Evolutionary conservation across 208 protist species (phyloP), one percentile per base, ranked within the genome.

Genomic region (Leishmania arabica): DNA sequence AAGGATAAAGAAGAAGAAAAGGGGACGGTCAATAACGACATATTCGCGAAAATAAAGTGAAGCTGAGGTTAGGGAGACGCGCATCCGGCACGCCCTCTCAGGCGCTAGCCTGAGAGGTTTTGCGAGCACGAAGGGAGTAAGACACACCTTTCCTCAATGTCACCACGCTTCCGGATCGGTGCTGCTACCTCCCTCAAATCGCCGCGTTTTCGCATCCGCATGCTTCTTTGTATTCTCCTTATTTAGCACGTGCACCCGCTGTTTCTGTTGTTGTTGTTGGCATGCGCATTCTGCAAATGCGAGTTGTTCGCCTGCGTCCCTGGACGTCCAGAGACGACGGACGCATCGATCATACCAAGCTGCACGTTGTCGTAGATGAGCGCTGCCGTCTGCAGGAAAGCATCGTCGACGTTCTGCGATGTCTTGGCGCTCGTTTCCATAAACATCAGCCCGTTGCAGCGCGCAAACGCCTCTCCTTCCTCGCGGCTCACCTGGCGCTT

Each of bases 341-440:
- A 84, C 2, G 84, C 78, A 81, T 99, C 98, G 75, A 99, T 97
- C 47, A 90, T 88, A 40, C 97, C 98, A 17, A 89, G 91, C 93
- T 99, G 91, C 66, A 99, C 98, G 77, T 99, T 99, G 40, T 98
- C 95, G 86, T 99, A 99, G 77, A 99, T 99, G 56, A 94, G 86
- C 77, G 90, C 83, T 1, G 99, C 98, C 0, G 99, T 99, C 62
- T 94, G 91, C 54, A 99, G 88, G 86, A 99, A 99, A 1, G 98
- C 98, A 73, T 99, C 91, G 62, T 99, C 98, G 27, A 99, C 98
- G 82, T 99, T 99, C 75, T 95, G 86, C 11, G 98, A 98, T 15
- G 98, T 99, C 90, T 99, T 99, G 13, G 99, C 99, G 64, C 97
- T 99, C 0, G 99, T 99, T 85, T 99, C 99, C 78, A 99, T 95